phyloP scores from a whole-genome alignment of 768 basidiomycete species.

The Hydnum rufescens region DNA sequence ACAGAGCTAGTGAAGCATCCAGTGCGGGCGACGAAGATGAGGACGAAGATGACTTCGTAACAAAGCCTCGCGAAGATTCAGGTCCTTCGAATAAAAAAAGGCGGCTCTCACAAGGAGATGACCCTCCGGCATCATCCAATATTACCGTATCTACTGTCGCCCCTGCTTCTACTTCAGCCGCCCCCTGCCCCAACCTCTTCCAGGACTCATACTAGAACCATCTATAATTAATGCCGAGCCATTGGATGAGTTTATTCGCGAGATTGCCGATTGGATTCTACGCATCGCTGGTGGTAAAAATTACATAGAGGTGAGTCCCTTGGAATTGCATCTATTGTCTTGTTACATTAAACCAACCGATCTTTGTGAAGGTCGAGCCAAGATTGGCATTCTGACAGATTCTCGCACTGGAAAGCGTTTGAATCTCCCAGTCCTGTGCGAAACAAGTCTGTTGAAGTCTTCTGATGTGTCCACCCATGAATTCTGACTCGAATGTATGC shows the following conservation, averaged over 20 bases:
- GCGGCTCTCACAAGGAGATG: background rate
- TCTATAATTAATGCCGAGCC: slow-evolving; percentile 82
- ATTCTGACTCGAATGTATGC: background rate
- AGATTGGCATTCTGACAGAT: slow-evolving; percentile 61
- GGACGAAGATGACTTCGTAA: slow-evolving; percentile 15
- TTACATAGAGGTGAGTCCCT: slow-evolving; percentile 35
- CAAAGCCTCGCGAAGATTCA: too few relatives aligned
- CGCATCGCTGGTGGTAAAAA: slow-evolving; percentile 26
- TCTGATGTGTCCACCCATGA: background rate
- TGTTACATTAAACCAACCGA: background rate
- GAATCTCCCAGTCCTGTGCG: slow-evolving; percentile 50
- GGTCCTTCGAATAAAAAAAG: background rate
- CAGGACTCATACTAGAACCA: slow-evolving; percentile 12
- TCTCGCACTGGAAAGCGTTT: slow-evolving; percentile 34
- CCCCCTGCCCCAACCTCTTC: background rate
- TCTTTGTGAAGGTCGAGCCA: slow-evolving; percentile 46
- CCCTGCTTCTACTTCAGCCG: background rate
- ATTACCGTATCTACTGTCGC: slow-evolving; percentile 23
- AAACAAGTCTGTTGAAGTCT: slow-evolving; percentile 46
- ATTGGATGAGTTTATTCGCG: slow-evolving; percentile 79
- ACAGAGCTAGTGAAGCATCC: slow-evolving; percentile 6
- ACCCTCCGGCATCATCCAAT: slow-evolving; percentile 32
- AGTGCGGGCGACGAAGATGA: slow-evolving; percentile 16
- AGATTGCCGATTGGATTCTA: slow-evolving; percentile 73
- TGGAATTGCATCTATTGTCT: background rate